These are phyloP conservation scores for Pythium vanterpoolii DNA, from an alignment of 352 stramenopile genomes.

Conservation along the genomic window DNA sequence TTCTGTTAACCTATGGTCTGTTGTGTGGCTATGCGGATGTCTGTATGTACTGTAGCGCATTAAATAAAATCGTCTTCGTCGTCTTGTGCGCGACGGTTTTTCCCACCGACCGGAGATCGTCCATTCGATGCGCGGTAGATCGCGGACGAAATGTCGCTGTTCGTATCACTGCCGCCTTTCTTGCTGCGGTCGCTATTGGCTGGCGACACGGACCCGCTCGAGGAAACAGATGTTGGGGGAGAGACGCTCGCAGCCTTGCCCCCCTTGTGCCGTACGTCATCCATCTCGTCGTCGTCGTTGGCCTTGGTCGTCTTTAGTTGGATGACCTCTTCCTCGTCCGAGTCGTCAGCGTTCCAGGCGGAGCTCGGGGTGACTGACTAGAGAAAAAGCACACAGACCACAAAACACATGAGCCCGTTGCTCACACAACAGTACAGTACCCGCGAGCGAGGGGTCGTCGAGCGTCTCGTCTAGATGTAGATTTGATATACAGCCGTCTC, in stretches of 20 bases:
- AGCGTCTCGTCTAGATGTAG: neutral
- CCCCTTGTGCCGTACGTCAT: constrained; percentile 3
- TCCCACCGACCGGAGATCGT: constrained; percentile 26
- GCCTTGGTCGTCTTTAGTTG: constrained; percentile 41
- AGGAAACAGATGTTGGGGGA: constrained; percentile 27
- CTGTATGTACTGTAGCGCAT: constrained; percentile 2
- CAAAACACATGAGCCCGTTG: neutral
- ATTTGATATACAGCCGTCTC: constrained; percentile 1
- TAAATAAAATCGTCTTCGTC: constrained; percentile 80
- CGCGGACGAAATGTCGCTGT: constrained; percentile 33
- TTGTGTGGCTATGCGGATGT: neutral
- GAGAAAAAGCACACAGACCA: neutral
- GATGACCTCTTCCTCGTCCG: constrained; percentile 75
- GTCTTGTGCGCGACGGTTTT: constrained; percentile 24
- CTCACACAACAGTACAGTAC: neutral
- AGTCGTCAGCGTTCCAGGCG: constrained; percentile 78
- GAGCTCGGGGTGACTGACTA: constrained; percentile 76
- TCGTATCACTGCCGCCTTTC: constrained; percentile 21
- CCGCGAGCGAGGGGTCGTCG: neutral
- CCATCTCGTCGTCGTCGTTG: constrained; percentile 25
- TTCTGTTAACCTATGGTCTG: no score
- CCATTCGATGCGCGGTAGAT: constrained; percentile 35
- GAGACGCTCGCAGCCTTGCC: constrained; percentile 26
- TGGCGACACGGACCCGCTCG: constrained; percentile 20
- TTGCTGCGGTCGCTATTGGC: constrained; percentile 8